Evolutionary conservation across 2,329 filamentous ascomycete genomes (phyloP).

Genomic region (Emergomyces orientalis): DNA sequence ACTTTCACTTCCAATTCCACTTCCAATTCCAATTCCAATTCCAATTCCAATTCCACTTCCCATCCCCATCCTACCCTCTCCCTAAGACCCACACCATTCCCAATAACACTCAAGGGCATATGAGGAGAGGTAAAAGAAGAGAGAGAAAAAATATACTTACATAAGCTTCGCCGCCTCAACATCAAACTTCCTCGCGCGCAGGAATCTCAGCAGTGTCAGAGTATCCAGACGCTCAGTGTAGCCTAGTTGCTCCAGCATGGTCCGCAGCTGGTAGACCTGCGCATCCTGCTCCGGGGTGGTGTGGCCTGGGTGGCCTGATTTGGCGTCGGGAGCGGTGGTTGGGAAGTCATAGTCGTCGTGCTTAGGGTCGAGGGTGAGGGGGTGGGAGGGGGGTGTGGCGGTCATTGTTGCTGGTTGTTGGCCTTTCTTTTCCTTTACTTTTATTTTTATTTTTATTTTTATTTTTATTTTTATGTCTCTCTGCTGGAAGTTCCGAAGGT

Average conservation of each 20-base stretch:
- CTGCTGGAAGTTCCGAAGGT: too few species aligned
- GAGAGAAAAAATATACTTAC: constrained; percentile 48
- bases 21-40: too few species aligned
- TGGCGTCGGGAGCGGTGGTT: constrained; percentile 58
- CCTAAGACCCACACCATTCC: too few species aligned
- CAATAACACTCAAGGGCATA: too few species aligned
- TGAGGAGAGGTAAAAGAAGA: too few species aligned
- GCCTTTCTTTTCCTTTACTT: neutral
- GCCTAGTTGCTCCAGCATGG: constrained; percentile 73
- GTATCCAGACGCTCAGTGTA: constrained; percentile 82
- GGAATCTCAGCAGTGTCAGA: constrained; percentile 81
- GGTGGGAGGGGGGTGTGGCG: constrained; percentile 18
- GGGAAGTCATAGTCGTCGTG: constrained; percentile 97
- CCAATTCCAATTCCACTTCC: too few species aligned
- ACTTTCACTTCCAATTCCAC: too few species aligned
- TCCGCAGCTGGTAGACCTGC: constrained; percentile 74
- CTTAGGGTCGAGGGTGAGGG: constrained; percentile 63
- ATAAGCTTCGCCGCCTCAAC: constrained; percentile 76
- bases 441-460: neutral
- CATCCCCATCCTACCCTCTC: neutral
- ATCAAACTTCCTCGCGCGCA: constrained; percentile 92
- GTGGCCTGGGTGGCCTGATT: constrained; percentile 76
- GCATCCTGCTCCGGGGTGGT: constrained; percentile 81
- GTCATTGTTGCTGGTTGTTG: constrained; percentile 5
- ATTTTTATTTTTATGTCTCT: neutral